phyloP scores from a whole-genome alignment of 2,329 filamentous ascomycete species.

The Cladophialophora bantiana region DNA sequence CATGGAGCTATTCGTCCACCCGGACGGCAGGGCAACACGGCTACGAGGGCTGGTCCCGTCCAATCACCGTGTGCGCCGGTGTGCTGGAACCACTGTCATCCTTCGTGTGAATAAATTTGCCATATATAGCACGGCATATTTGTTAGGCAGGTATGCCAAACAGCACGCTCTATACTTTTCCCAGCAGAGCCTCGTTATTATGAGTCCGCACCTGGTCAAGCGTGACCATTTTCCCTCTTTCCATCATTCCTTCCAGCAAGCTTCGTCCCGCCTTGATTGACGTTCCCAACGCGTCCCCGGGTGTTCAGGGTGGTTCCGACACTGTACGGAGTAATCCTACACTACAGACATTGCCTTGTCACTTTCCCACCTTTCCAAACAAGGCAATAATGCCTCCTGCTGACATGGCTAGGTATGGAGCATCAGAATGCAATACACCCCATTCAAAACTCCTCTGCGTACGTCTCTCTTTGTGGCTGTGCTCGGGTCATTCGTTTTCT shows the following conservation, averaged over 20 bases:
- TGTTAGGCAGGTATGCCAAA: neutral
- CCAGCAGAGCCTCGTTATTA: neutral
- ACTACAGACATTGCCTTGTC: neutral
- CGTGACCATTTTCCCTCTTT: neutral
- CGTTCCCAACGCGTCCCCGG: neutral
- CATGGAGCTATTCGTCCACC: neutral
- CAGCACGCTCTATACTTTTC: neutral
- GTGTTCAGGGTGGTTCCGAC: too few relatives aligned
- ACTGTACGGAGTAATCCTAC: neutral
- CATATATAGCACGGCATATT: neutral
- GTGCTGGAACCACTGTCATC: neutral
- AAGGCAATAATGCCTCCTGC: neutral
- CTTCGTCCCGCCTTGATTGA: neutral
- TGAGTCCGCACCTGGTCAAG: neutral
- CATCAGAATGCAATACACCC: neutral
- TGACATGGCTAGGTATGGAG: neutral
- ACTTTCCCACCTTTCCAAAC: neutral
- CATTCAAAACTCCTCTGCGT: neutral
- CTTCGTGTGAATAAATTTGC: neutral
- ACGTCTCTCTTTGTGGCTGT: constrained; percentile 2
- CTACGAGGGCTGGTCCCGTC: neutral
- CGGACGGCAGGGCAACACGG: neutral
- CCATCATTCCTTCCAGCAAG: neutral
- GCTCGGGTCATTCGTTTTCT: neutral
- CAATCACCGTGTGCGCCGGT: constrained; percentile 1